Evolutionary conservation across 371 early-diverging fungal genomes (phyloP), one percentile per base, ranked within the genome.

Genomic region (Mucor saturninus): DNA sequence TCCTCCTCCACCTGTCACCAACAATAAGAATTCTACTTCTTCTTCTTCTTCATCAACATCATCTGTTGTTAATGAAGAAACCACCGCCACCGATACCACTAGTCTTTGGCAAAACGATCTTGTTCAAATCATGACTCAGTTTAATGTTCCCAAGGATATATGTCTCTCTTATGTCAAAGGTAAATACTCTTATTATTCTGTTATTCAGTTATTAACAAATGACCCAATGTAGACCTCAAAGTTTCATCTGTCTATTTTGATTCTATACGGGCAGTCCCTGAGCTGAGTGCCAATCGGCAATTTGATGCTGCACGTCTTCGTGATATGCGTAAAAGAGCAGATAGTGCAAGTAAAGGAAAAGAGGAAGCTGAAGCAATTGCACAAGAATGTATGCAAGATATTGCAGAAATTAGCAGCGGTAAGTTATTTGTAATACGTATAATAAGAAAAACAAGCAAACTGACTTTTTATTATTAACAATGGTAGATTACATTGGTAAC

Each of bases 291-390:
- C 4, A 80, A 83, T 32, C 86, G 91, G 14, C 81, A 85, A 37
- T 75, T 91, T 39, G 95, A 94, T 76, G 91, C 93, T n/a, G 77
- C 84, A 48, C 84, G 93, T 31, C 76, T 96, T 61, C 83, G 96
- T 31, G 96, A 97, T 43, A 85, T 95, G 59, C 85, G 98, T 42
- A 94, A 93, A 70, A 79, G 86, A 67, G 75, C 96, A n/a, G 98
- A 98, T 65, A 83, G 83, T 31, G 79, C 80, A 2, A 75, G 82
- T 58, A 70, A 74, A 13, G 81, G 77, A 11, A 69, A 68, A 48
- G 81, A 85, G 51, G 88, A 87, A 43, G 76, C 90, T 30, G 89
- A 89, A 31, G 63, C 57, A 5, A 76, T 93, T 49, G 93, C 90
- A 37, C 68, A 74, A 14, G 95, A 95, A 70, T 86, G 91, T 59